A percentile compares a stretch with the other conserved stretches of the same genome.
Evolutionary conservation across 768 basidiomycete genomes (phyloP).

Genomic region (Pleurotus platypus): DNA sequence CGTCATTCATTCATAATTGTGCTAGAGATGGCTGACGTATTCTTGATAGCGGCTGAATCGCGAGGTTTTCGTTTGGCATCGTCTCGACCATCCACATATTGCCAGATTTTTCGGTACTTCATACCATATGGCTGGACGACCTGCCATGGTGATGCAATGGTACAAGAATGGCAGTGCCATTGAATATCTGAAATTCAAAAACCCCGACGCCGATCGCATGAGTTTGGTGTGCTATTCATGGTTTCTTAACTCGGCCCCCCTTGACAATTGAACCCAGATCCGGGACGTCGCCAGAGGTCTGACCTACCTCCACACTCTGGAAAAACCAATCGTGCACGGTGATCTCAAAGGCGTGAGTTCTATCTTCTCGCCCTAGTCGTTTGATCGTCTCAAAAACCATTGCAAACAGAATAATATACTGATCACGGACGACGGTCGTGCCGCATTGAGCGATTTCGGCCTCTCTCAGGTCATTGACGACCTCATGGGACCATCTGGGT

Average conservation of each 20-base stretch:
- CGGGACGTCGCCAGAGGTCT: slow-evolving; percentile 33
- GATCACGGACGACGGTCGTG: slow-evolving; percentile 25
- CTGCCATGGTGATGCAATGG: slow-evolving; percentile 39
- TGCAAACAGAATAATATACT: slow-evolving; percentile 32
- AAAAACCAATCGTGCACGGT: slow-evolving; percentile 38
- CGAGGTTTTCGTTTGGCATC: slow-evolving; percentile 36
- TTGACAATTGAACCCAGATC: slow-evolving; percentile 20
- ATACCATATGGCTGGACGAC: slow-evolving; percentile 26
- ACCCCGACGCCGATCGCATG: slow-evolving; percentile 13
- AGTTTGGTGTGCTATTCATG: slow-evolving; percentile 12
- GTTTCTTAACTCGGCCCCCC: background rate
- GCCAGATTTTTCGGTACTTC: slow-evolving; percentile 35
- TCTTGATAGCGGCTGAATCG: slow-evolving; percentile 34
- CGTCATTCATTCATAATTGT: background rate
- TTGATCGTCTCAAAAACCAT: background rate
- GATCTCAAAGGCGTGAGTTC: slow-evolving; percentile 38
- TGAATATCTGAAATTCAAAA: slow-evolving; percentile 15
- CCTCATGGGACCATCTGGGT: slow-evolving; percentile 18
- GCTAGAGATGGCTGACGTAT: background rate
- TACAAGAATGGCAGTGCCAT: slow-evolving; percentile 25
- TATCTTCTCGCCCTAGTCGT: background rate
- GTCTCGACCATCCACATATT: slow-evolving; percentile 37
- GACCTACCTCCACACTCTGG: slow-evolving; percentile 31
- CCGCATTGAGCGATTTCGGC: slow-evolving; percentile 29
- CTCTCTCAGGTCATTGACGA: slow-evolving; percentile 27